A percentile compares a stretch with the other conserved stretches of the same genome.
These are phyloP conservation scores for Microascus cirrosus DNA, from an alignment of 2,329 filamentous ascomycete genomes.

Conservation along the genomic window DNA sequence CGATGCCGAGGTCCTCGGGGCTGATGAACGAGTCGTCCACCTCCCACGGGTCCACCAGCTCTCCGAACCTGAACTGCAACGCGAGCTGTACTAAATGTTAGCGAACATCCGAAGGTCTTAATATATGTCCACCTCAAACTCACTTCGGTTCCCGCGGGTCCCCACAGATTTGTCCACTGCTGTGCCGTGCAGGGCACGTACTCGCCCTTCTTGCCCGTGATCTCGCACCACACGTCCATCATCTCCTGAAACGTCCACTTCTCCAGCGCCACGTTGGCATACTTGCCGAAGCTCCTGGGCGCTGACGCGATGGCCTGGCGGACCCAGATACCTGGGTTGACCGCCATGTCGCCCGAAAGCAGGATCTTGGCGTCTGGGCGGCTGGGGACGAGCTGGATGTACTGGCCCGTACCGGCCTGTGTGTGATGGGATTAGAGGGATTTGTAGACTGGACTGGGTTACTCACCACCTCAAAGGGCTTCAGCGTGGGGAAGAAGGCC, in stretches of 20 bases:
- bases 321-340: constrained; percentile 15
- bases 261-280: constrained; percentile 13
- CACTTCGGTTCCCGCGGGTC: constrained; percentile 9
- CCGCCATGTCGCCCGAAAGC: constrained; percentile 11
- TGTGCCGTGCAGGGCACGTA: constrained; percentile 10
- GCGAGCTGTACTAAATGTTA: constrained; percentile 4
- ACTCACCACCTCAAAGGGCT: constrained; percentile 2
- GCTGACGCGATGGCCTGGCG: constrained; percentile 10
- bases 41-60: constrained; percentile 12
- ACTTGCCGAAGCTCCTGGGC: constrained; percentile 9
- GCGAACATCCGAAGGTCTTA: not conserved
- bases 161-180: constrained; percentile 11
- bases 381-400: constrained; percentile 11
- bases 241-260: constrained; percentile 12
- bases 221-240: constrained; percentile 12
- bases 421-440: no score
- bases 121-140: not conserved
- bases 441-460: no score
- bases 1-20: constrained; percentile 10
- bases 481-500: not conserved
- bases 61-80: constrained; percentile 13
- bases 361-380: constrained; percentile 12
- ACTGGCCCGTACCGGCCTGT: not conserved
- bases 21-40: constrained; percentile 8
- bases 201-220: constrained; percentile 12